phyloP scores from a whole-genome alignment of 192 early-diverging fungal species.

The Dispira parvispora region DNA sequence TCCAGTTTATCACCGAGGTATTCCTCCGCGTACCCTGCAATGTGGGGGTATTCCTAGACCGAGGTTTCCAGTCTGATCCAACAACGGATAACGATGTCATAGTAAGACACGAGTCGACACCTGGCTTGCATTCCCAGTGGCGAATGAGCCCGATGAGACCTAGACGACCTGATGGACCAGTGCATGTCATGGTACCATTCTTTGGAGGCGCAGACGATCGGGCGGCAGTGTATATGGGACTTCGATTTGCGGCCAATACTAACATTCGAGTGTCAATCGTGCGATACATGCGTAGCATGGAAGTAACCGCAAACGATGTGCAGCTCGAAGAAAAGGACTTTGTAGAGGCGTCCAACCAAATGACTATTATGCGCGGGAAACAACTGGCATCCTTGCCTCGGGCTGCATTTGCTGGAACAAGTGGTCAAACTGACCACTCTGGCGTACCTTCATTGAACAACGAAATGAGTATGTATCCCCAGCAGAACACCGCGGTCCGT shows the following conservation, averaged over 20 bases:
- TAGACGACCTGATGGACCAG: background rate
- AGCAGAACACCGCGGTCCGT: slow-evolving; percentile 9
- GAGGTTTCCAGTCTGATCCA: slow-evolving; percentile 28
- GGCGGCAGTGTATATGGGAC: slow-evolving; percentile 36
- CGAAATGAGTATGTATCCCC: slow-evolving; percentile 10
- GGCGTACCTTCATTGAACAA: slow-evolving; percentile 2
- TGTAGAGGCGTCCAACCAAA: slow-evolving; percentile 9
- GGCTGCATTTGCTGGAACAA: background rate
- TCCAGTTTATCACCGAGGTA: slow-evolving; percentile 27
- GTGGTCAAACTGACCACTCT: background rate
- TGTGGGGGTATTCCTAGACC: slow-evolving; percentile 49
- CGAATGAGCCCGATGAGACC: no score
- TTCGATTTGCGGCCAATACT: slow-evolving; percentile 27
- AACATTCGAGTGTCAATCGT: background rate
- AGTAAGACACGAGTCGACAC: no score
- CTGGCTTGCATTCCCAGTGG: no score
- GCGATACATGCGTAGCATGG: background rate
- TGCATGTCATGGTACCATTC: slow-evolving; percentile 49
- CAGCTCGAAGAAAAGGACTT: background rate
- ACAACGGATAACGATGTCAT: no score
- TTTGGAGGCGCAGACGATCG: slow-evolving; percentile 60
- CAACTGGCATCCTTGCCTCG: background rate
- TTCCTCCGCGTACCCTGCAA: slow-evolving; percentile 25
- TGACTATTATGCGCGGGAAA: background rate
- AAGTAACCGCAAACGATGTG: background rate